Base-by-base conservation (phyloP, 1,284 basidiomycete genomes). In the Mycosarcoma mackinlayi region DNA sequence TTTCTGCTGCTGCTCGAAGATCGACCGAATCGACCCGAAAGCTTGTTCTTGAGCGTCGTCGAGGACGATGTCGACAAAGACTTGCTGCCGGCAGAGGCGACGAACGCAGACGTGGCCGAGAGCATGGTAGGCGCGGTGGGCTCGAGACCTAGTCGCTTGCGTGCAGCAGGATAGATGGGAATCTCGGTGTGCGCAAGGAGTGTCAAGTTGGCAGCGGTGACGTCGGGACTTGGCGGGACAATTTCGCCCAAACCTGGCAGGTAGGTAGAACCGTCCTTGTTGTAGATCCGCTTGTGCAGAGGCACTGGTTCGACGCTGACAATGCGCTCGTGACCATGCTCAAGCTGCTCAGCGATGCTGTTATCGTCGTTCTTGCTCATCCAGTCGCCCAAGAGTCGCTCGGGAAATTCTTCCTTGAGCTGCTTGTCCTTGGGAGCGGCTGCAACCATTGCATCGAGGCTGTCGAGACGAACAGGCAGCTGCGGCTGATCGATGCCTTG, bases 191-290 rank as follows among this genome's bases (percentile, higher is more conserved):
- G 21, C 14, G 18, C 16, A 23, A 13, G 18, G 33, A 30, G 8
- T 9, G 35, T 7, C 37, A 45, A 7, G 30, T 34, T 39, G 19
- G 35, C 46, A 33, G 30, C 24, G 8, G 9, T 25, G 16, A 51
- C 40, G 28, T 65, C 57, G 5, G 67, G 67, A 19, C 57, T 61
- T 3, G 68, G 35, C 1, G 68, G 62, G 1, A 65, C 51, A 21
- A 71, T 71, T 41, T 71, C 62, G 11, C 68, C 68, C 27, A 71
- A 23, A 0, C 68, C 68, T 7, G 67, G 66, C 16, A 69, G 18
- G 11, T 35, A 48, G 4, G 44, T 49, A 11, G 56, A 55, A 4
- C 57, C 60, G 34, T 64, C 52, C 25, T 37, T 25, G 16, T 37
- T 45, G 21, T 24, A 38, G 31, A 62, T 58, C 16, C 65, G 55